Evolutionary conservation across 306 rosid species (phyloP).

Genomic region (Cucurbita moschata): DNA sequence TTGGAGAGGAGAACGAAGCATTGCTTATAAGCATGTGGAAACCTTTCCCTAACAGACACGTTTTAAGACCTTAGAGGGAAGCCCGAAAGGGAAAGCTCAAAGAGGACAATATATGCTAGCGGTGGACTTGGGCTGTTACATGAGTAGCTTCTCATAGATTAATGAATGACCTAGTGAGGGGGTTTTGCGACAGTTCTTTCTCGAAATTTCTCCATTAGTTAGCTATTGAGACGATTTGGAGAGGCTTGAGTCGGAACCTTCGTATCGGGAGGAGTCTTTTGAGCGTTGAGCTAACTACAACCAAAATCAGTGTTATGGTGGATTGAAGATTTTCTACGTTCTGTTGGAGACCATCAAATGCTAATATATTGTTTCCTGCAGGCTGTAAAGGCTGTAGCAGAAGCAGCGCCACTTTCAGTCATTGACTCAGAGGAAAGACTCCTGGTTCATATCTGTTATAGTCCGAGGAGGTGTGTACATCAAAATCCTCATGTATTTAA

Average conservation of each 20-base stretch:
- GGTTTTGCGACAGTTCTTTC: not conserved
- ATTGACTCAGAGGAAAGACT: conserved; percentile 53
- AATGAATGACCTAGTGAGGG: not conserved
- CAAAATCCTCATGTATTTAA: not conserved
- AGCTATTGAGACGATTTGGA: not conserved
- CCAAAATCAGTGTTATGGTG: not conserved
- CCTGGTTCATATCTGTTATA: conserved; percentile 65
- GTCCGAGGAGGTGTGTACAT: conserved; percentile 62
- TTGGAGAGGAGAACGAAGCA: too few species aligned
- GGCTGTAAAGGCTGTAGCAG: conserved; percentile 69
- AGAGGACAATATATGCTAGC: too few species aligned
- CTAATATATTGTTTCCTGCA: conserved; percentile 15
- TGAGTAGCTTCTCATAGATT: not conserved
- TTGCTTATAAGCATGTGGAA: too few species aligned
- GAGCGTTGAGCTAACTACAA: not conserved
- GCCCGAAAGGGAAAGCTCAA: too few species aligned
- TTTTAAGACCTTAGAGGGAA: too few species aligned
- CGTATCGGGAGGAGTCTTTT: not conserved
- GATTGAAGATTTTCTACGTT: not conserved
- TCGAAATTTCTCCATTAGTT: not conserved
- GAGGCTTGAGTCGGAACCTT: not conserved
- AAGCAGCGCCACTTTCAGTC: conserved; percentile 44
- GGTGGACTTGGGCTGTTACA: too few species aligned
- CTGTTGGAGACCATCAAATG: not conserved
- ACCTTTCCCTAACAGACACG: too few species aligned